Base-by-base conservation (phyloP, 1,139 yeast genomes). In the Hyphopichia buzzinii region DNA sequence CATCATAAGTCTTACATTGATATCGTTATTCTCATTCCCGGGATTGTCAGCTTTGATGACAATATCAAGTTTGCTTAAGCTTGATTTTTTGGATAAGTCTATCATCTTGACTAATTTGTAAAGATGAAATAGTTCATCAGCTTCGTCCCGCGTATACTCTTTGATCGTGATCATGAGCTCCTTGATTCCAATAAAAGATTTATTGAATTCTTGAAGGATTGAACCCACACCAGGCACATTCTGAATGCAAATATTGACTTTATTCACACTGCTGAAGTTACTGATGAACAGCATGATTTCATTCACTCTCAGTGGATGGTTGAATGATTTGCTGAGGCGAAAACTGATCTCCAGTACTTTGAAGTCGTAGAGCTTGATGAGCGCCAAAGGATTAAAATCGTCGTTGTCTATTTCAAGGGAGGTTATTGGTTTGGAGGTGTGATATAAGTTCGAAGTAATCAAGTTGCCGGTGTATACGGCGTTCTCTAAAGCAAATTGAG, bases 1-100 rank as follows among this genome's bases (percentile, higher is more conserved):
- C n/a, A 33, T 27, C 35, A 33, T 33, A 8, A 33, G 15, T 23
- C 30, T 21, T 13, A 15, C 26, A 16, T 28, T 28, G 15, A 26
- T 33, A 23, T 28, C 30, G 11, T 7, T 15, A 8, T 17, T 17
- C n/a, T 29, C 12, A n/a, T 25, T 25, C 8, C 27, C 27, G 6
- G 11, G 12, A 4, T 29, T 17, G 21, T 6, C 4, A 8, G 31
- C 17, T 12, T 14, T 17, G 8, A 27, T 27, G 11, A n/a, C 12
- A 11, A 27, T 7, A 27, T 27, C 17, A 5, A 27, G 12, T 27
- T 27, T 27, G 10, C 5, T 7, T 11, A 27, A 27, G 11, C 8
- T 25, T 7, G 22, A 10, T 11, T 16, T 29, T 19, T 8, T 17
- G 12, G 24, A 10, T 5, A 25, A 14, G 19, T 12, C n/a, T 8